Evolutionary conservation across 345 rosid species (phyloP), one percentile per base, ranked within the genome.

Genomic region (Noccaea bulbosa): DNA sequence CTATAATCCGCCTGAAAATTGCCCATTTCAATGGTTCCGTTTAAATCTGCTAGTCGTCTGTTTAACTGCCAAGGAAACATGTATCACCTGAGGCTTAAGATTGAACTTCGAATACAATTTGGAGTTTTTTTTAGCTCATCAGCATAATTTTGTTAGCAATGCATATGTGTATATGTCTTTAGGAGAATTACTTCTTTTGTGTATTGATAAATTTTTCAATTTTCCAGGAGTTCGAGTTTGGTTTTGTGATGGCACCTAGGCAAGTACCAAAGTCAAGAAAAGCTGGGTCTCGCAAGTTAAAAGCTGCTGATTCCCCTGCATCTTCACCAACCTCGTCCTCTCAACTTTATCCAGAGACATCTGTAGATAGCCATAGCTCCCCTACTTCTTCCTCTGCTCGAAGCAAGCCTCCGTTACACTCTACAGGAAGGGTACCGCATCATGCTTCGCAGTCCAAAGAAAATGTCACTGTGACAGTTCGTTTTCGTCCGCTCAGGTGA

Each of bases 401-500:
- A 15, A 89, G 89, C 79, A 91, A 94, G 76, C 90, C 68, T 84
- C 83, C 0, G 2, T 61, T 71, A 50, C 60, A n/a, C 0, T 4
- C 0, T 73, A 17, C 77, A 32, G 72, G 71, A 6, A 57, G 22
- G 45, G 46, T 66, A 76, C 44, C 80, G 5, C 58, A 45, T 17
- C 72, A 77, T 39, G 77, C 66, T 8, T 82, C 79, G 24, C 78
- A 84, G 82, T 89, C 88, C 79, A 94, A 85, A 81, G 96, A 91
- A 62, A 91, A 91, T 66, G 97, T 91, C 65, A 89, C 96, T 0
- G 97, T 94, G 3, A 91, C 97, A 0, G 97, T 89, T 66, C 94
- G 99, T 35, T 94, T 94, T 68, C 95, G 99, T 41, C 97, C 99
- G 5, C 85, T 94, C 58, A 91, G 94, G 98, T 93, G 41, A 72